Evolutionary conservation across 2,329 filamentous ascomycete species (phyloP), one percentile per base, ranked within the genome.

Genomic region (Trichothecium sympodiale): DNA sequence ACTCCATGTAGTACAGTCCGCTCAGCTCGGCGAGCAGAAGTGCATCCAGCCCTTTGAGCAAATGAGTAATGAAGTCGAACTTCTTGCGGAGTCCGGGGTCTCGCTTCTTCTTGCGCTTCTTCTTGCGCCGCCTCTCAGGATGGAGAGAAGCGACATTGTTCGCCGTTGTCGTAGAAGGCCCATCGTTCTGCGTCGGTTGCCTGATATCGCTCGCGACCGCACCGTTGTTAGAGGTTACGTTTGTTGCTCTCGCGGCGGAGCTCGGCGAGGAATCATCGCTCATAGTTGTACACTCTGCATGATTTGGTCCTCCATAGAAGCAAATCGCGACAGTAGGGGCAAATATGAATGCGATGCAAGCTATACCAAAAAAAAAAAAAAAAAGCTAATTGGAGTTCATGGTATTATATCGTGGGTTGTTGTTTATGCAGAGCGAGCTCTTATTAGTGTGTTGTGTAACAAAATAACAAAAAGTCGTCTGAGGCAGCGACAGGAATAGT

Each of bases 1-100:
- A 82, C 77, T 83, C 78, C 70, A 82, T 75, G 53, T 81, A 82
- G 52, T 83, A 83, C 46, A 82, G 47, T 30, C 70, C 65, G 48
- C 73, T 77, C 38, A 82, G 60, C 59, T 82, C 75, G 29, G 69
- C 71, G 52, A 77, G 78, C 33, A 80, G 69, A 31, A 80, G 49
- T 47, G 71, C 67, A 57, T 83, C 77, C 39, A 82, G 60, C 41
- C 67, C 73, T 47, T 64, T 62, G 45, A 77, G 69, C 41, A 82
- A 61, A 45, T 77, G 68, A 29, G 65, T 71, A 46, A 79, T 57
- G 50, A 80, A 77, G 43, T 72, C 58, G 38, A 74, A 60, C 62
- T 78, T 79, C 55, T 69, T 77, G 38, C 59, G 55, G 47, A 73
- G 55, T 43, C 67, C 54, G 35, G 60, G 56, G 36, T 60, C 54